These are phyloP conservation scores for Lophium mytilinum DNA, from an alignment of 495 filamentous ascomycete genomes.

Conservation along the genomic window DNA sequence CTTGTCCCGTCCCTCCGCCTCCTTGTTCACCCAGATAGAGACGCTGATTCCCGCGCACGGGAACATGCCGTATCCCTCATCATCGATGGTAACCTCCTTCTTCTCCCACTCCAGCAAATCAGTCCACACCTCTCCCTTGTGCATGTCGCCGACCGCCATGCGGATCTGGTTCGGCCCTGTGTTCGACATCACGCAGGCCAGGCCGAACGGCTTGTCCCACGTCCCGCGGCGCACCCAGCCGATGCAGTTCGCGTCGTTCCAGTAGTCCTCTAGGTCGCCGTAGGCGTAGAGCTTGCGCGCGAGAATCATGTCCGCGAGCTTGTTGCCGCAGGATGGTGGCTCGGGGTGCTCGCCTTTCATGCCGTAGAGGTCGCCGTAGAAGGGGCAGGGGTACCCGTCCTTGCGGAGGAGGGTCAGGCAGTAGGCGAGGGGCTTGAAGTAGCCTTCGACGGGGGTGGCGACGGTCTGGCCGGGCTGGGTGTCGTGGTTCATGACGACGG, in stretches of 20 bases:
- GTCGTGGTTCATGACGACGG: conserved; percentile 36
- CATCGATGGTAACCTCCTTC: conserved; percentile 31
- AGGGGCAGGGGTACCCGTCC: conserved; percentile 61
- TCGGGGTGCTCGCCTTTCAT: conserved; percentile 46
- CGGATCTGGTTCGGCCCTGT: conserved; percentile 19
- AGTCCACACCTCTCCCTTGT: conserved; percentile 31
- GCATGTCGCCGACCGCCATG: conserved; percentile 29
- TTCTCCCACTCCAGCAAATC: conserved; percentile 28
- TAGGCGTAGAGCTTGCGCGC: conserved; percentile 61
- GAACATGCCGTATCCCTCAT: conserved; percentile 31
- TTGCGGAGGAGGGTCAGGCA: conserved; percentile 54
- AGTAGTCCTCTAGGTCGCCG: conserved; percentile 61
- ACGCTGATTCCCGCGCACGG: conserved; percentile 23
- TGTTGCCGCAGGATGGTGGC: conserved; percentile 50
- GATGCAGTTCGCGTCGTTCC: conserved; percentile 57
- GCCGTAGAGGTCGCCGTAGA: conserved; percentile 72
- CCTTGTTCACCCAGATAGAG: conserved; percentile 31
- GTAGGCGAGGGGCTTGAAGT: conserved; percentile 37
- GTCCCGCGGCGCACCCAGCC: conserved; percentile 61
- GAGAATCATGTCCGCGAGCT: conserved; percentile 52
- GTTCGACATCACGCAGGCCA: conserved; percentile 33
- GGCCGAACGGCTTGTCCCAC: conserved; percentile 19
- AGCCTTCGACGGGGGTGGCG: conserved; percentile 29
- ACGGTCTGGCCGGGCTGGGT: conserved; percentile 37
- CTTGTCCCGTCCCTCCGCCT: conserved; percentile 26